phyloP scores from a whole-genome alignment of 2,329 filamentous ascomycete species.

The Diaporthe destruens region DNA sequence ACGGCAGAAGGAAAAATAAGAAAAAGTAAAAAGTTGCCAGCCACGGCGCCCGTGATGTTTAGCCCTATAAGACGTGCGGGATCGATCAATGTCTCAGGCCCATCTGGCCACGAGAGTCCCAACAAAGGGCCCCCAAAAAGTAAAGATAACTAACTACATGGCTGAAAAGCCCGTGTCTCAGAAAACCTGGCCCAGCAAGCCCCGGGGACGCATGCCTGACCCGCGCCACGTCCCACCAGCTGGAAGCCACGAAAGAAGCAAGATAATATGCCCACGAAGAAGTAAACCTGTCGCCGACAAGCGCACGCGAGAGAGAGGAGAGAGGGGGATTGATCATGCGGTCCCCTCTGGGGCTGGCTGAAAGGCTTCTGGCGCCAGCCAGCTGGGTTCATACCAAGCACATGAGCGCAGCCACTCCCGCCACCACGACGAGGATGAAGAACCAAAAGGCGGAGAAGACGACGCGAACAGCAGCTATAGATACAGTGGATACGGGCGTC shows the following conservation, averaged over 20 bases:
- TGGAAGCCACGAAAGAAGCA: background rate
- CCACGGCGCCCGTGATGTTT: conserved; percentile 10
- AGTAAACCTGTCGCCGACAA: too few species aligned
- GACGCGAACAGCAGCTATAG: background rate
- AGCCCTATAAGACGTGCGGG: conserved; percentile 23
- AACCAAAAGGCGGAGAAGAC: background rate
- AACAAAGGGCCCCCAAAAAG: background rate
- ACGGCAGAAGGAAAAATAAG: background rate
- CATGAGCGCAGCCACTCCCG: background rate
- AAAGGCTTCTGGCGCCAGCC: background rate
- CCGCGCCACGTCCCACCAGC: conserved; percentile 13
- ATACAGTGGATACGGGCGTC: background rate
- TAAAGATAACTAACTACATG: background rate
- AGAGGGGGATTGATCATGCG: background rate
- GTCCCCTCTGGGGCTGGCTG: background rate
- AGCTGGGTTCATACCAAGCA: background rate
- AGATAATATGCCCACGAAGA: too few species aligned
- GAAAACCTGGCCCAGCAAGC: background rate
- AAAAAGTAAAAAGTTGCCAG: background rate
- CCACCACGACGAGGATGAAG: background rate
- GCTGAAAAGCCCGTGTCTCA: conserved; percentile 1
- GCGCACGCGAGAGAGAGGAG: background rate
- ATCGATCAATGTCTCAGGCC: conserved; percentile 4
- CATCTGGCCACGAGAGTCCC: background rate
- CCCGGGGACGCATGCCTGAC: background rate